A percentile compares a stretch with the other conserved stretches of the same genome.
Evolutionary conservation across 2,329 filamentous ascomycete species (phyloP).

Genomic region (Fusarium miscanthi): DNA sequence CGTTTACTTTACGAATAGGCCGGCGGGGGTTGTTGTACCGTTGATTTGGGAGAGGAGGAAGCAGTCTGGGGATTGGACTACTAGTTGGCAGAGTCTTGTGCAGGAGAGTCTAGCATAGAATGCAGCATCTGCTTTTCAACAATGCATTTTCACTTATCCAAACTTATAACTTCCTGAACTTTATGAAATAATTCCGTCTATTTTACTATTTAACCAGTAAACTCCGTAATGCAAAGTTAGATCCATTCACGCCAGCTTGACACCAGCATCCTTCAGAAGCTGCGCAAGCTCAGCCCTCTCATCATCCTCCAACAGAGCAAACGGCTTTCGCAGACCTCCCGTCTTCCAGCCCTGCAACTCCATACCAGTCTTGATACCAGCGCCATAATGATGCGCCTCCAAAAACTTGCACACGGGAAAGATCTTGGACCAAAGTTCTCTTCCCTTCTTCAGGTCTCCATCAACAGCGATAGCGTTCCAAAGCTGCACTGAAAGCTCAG

Average conservation of each 20-base stretch:
- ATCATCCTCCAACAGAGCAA: slow-evolving; percentile 50
- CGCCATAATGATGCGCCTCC: slow-evolving; percentile 59
- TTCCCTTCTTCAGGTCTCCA: slow-evolving; percentile 55
- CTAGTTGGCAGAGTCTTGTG: slow-evolving; percentile 45
- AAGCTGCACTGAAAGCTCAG: slow-evolving; percentile 59
- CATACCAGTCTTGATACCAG: slow-evolving; percentile 62
- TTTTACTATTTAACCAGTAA: slow-evolving; percentile 11
- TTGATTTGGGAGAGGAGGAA: slow-evolving; percentile 46
- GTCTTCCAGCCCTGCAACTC: slow-evolving; percentile 59
- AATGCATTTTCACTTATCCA: no score
- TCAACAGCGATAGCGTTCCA: slow-evolving; percentile 56
- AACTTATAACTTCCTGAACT: no score
- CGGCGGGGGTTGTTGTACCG: slow-evolving; percentile 44
- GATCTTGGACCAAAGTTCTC: slow-evolving; percentile 61
- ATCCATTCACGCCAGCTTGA: slow-evolving; percentile 38
- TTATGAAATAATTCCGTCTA: background rate
- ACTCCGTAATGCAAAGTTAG: background rate
- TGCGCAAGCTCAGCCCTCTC: slow-evolving; percentile 50
- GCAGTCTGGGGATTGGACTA: slow-evolving; percentile 46
- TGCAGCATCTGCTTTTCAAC: no score
- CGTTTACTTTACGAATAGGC: slow-evolving; percentile 43
- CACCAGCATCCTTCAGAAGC: slow-evolving; percentile 53
- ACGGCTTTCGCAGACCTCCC: slow-evolving; percentile 62
- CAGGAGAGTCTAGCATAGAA: slow-evolving; percentile 11
- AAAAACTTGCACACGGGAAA: slow-evolving; percentile 63